A percentile compares a stretch with the other conserved stretches of the same genome.
These are phyloP conservation scores for Zoysia matrella DNA, from an alignment of 202 grass and related monocot genomes.

Conservation along the genomic window DNA sequence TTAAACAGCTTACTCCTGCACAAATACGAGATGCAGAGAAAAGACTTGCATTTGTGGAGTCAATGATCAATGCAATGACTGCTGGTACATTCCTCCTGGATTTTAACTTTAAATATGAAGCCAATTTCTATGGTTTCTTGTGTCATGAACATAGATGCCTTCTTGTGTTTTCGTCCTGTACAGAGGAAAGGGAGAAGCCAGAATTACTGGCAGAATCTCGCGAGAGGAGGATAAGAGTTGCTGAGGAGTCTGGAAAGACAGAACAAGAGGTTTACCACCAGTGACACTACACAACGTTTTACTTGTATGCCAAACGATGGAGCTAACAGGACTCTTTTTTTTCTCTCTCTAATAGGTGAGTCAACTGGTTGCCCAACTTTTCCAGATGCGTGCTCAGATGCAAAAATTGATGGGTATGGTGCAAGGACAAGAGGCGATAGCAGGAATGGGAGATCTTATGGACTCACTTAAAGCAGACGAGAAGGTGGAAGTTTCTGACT, in stretches of 20 bases:
- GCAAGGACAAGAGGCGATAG: constrained; percentile 83
- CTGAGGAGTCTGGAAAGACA: constrained; percentile 86
- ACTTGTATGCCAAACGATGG: constrained; percentile 8
- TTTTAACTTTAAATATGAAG: neutral
- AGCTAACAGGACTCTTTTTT: constrained; percentile 30
- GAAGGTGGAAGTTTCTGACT: constrained; percentile 49
- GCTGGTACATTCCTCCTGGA: constrained; percentile 49
- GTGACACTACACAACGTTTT: neutral
- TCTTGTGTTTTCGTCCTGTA: constrained; percentile 14
- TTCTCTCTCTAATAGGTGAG: constrained; percentile 61
- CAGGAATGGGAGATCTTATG: constrained; percentile 78
- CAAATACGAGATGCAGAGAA: constrained; percentile 97
- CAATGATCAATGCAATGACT: constrained; percentile 96
- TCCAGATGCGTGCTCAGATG: constrained; percentile 94
- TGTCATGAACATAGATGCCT: neutral
- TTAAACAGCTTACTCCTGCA: constrained; percentile 79
- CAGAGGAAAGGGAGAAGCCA: constrained; percentile 85
- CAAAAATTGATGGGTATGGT: constrained; percentile 93
- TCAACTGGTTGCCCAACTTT: constrained; percentile 86
- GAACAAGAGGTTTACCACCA: constrained; percentile 73
- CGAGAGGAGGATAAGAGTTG: constrained; percentile 78
- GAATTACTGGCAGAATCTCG: constrained; percentile 86
- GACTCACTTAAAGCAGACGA: constrained; percentile 82
- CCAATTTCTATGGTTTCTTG: neutral
- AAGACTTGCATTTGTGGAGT: constrained; percentile 82